Evolutionary conservation across 371 early-diverging fungal genomes (phyloP).

Genomic region (Syncephalastrum contaminatum): DNA sequence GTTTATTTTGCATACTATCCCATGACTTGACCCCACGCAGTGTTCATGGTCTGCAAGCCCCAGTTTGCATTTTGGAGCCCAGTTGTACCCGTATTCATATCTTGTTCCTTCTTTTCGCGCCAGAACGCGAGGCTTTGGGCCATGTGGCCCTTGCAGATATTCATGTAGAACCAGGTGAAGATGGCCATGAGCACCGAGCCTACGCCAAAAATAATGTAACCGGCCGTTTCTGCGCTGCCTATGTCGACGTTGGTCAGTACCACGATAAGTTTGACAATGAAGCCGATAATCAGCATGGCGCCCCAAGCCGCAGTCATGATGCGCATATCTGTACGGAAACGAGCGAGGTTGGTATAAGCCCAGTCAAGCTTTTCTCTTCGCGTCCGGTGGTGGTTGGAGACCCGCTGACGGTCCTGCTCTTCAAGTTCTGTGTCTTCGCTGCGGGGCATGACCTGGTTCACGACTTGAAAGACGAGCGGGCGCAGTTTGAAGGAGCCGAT

Average conservation of each 20-base stretch:
- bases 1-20: constrained; percentile 15
- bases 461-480: constrained; percentile 37
- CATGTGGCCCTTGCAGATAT: constrained; percentile 28
- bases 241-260: constrained; percentile 31
- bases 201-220: constrained; percentile 37
- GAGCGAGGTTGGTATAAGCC: constrained; percentile 33
- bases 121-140: constrained; percentile 27
- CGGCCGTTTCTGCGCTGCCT: constrained; percentile 23
- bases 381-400: not conserved
- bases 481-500: constrained; percentile 33
- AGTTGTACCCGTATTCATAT: constrained; percentile 19
- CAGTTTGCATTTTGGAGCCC: constrained; percentile 30
- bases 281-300: constrained; percentile 27
- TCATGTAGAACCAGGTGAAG: constrained; percentile 46
- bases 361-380: constrained; percentile 22
- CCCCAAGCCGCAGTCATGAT: constrained; percentile 50
- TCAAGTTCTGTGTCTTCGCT: constrained; percentile 21
- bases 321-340: constrained; percentile 44
- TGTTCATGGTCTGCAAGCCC: constrained; percentile 27
- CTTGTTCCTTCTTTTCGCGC: constrained; percentile 21
- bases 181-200: constrained; percentile 26
- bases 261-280: constrained; percentile 38
- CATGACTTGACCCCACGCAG: constrained; percentile 32
- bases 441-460: constrained; percentile 45
- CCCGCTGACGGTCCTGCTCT: constrained; percentile 24